These are phyloP conservation scores for Wickerhamiella australiensis DNA, from an alignment of 805 yeast genomes.

Conservation along the genomic window DNA sequence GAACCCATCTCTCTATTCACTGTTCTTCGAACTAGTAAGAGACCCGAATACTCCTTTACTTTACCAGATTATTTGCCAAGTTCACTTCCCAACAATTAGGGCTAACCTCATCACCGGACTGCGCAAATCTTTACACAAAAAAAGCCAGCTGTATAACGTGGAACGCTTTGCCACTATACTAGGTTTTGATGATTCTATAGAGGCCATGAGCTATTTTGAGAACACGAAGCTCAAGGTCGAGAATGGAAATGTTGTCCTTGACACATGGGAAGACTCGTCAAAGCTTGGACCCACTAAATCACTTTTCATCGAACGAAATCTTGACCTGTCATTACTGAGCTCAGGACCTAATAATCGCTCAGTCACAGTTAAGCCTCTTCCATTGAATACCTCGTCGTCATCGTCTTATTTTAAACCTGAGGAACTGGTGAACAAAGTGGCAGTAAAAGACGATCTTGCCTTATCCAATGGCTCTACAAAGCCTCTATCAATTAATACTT, in stretches of 20 bases:
- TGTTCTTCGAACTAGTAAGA: slow-evolving; percentile 49
- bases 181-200: slow-evolving; percentile 53
- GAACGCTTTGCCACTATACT: slow-evolving; percentile 38
- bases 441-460: background rate
- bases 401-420: background rate
- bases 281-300: slow-evolving; percentile 10
- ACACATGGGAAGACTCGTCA: slow-evolving; percentile 16
- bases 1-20: slow-evolving; percentile 34
- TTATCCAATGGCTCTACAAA: background rate
- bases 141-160: slow-evolving; percentile 44
- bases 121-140: slow-evolving; percentile 53
- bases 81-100: slow-evolving; percentile 67
- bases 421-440: background rate
- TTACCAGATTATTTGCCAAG: slow-evolving; percentile 62
- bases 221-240: slow-evolving; percentile 1
- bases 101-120: slow-evolving; percentile 60
- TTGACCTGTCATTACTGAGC: background rate
- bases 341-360: background rate
- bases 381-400: background rate
- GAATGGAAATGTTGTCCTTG: slow-evolving; percentile 17
- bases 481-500: background rate
- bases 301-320: slow-evolving; percentile 5
- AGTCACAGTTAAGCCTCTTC: background rate
- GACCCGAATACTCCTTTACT: slow-evolving; percentile 48
- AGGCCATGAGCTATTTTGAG: slow-evolving; percentile 46